Base-by-base conservation (phyloP, 2,329 filamentous ascomycete genomes). In the Botrytis squamosa region DNA sequence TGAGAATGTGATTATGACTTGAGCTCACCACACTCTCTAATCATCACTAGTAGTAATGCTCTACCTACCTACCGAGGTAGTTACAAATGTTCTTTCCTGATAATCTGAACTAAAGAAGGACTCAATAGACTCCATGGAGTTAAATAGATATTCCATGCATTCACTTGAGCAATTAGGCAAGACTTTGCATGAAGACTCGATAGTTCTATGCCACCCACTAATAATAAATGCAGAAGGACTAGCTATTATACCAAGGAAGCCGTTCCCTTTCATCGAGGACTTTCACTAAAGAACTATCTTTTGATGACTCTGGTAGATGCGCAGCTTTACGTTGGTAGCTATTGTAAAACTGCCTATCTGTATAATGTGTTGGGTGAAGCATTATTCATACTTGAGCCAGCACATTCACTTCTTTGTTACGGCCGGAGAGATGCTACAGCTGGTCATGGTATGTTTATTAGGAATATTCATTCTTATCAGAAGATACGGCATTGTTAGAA, bases 41-140 rank as follows among this genome's bases (percentile, higher is more conserved):
- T 29, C 6, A 8, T 29, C 4, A 9, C 52, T 29, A 8, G 0
- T 29, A 8, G 0, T 29, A 1, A 29, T 9, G 2, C 52, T 29
- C 6, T 7, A 33, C 33, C 33, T 33, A 33, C 33, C 33, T 33
- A 33, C 33, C 33, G 0, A 33, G 33, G 33, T 33, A 55, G 52
- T 55, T 18, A 7, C 0, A 14, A 18, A 9, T 16, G 8, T 1
- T 1, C 10, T 18, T 18, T 18, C 1, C 1, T 29, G 5, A 6
- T 55, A 55, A 25, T 8, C n/a, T 18, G 14, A 29, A 55, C 6
- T 9, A 29, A 2, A 3, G 33, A 18, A 29, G 18, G 4, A 0
- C 14, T 18, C n/a, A 18, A 29, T 18, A 29, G n/a, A 8, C 6
- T 29, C 52, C n/a, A 8, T 16, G 18, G n/a, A 29, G 4, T 18